Evolutionary conservation across 805 yeast genomes (phyloP), one percentile per base, ranked within the genome.

Genomic region (Candida coquimbonensis): DNA sequence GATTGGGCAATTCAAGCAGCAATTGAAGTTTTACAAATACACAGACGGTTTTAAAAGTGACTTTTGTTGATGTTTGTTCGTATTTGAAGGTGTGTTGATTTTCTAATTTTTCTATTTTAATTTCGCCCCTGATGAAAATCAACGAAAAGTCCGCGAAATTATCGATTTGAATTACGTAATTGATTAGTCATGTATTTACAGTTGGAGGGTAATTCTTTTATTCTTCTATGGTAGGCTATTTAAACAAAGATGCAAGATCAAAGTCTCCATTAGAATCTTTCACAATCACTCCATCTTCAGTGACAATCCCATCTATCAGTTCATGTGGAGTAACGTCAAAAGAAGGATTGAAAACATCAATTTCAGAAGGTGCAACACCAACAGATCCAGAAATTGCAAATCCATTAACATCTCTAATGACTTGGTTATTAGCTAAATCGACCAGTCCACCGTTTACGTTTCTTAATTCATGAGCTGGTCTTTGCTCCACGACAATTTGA

Each of bases 291-390:
- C 77, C 76, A 45, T 78, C 77, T 65, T 91, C 98, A 1, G 97
- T 91, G 33, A 91, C 87, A 49, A 93, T 88, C 48, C 88, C 86
- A 60, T 89, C 96, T 45, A 91, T 89, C 35, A 83, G 67, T 39
- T 73, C 74, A 56, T 82, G 81, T 0, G 96, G 96, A 4, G 98
- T 88, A 14, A 93, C 88, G 60, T 91, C 99, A 58, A 91, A 91
- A 0, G 97, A 84, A 1, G 99, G 99, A 58, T 93, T 93, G 97
- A 97, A 91, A 2, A 89, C 96, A 5, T 73, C 68, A 31, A 90
- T 83, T 0, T 83, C 85, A 2, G 85, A 84, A 4, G 98, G 93
- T 1, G 96, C 96, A 47, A 84, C 75, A 36, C 86, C 84, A 13
- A 89, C 84, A 17, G 80, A 80, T 1, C 74, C 62, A 41, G 64